phyloP scores from a whole-genome alignment of 257 asterid genomes.

The Prunella vulgaris region DNA sequence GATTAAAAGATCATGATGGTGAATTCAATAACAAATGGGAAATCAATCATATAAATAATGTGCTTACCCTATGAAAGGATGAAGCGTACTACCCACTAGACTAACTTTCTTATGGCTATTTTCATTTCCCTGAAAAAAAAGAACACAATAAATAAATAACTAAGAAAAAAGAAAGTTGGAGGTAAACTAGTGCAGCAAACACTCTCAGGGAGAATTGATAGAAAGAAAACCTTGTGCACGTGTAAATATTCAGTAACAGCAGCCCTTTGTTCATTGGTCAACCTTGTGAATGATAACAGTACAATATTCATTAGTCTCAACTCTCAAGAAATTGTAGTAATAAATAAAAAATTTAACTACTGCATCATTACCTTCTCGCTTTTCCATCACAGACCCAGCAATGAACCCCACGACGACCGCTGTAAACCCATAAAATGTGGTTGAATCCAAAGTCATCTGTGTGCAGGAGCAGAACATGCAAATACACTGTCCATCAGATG shows the following conservation, averaged over 20 bases:
- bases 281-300: slow-evolving; percentile 39
- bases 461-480: too few species aligned
- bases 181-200: slow-evolving; percentile 5
- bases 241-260: slow-evolving; percentile 82
- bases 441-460: slow-evolving; percentile 60
- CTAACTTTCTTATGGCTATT: slow-evolving; percentile 63
- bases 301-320: neutral
- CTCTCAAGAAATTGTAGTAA: neutral
- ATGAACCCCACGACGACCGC: slow-evolving; percentile 98
- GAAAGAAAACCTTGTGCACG: slow-evolving; percentile 77
- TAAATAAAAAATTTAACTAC: neutral
- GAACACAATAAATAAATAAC: neutral
- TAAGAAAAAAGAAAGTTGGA: neutral
- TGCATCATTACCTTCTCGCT: slow-evolving; percentile 69
- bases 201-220: too few species aligned
- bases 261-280: slow-evolving; percentile 81
- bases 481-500: too few species aligned
- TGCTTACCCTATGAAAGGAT: slow-evolving; percentile 84
- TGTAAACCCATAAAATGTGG: slow-evolving; percentile 90
- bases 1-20: slow-evolving; percentile 11
- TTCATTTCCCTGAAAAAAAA: slow-evolving; percentile 68
- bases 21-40: slow-evolving; percentile 10
- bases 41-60: slow-evolving; percentile 1
- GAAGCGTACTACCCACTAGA: slow-evolving; percentile 54
- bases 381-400: slow-evolving; percentile 97